Evolutionary conservation across 164 flowering plant genomes (phyloP), one percentile per base, ranked within the genome.

Genomic region (Chimonanthus salicifolius): DNA sequence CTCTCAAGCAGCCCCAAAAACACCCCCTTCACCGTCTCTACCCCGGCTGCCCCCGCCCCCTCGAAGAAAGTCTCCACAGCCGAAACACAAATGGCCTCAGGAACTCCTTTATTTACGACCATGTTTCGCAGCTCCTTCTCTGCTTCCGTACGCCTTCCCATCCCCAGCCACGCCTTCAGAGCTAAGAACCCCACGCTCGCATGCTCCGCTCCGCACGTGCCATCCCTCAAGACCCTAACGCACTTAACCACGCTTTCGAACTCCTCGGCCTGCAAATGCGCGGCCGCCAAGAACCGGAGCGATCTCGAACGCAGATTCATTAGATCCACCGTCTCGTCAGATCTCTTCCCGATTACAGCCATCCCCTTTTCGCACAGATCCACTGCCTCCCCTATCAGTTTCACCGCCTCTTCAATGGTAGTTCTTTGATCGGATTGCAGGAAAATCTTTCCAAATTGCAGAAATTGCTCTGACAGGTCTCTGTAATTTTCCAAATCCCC

Each of bases 91-190:
- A 93, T 84, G 11, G 83, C 82, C 80, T 95, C 98, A 0, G 98
- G 97, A 74, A 91, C 82, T 47, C 88, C 98, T 80, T 88, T 87
- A 75, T 87, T 85, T 43, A 74, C 78, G 4, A 86, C 92, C 94
- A 93, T 87, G 1, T 87, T 84, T 79, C 86, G 87, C 78, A 96
- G 83, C 86, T 96, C 99, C 82, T 87, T 88, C 92, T 96, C 99
- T 0, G 99, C 98, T 70, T 96, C 98, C 2, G 51, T 83, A 64
- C 69, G 71, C 84, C 86, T 88, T 70, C 90, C 92, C 64, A 94
- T 54, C 68, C 98, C 99, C 48, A 94, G 74, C 94, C 94, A 96
- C 18, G 92, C 97, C 82, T 92, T 96, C 92, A 93, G 86, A 1
- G 98, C 97, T 87, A 96, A 62, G 47, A 93, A 97, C 18, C 86